Conservation (phyloP, 805 yeast species). For the Starmerella riodocensis region DNA sequence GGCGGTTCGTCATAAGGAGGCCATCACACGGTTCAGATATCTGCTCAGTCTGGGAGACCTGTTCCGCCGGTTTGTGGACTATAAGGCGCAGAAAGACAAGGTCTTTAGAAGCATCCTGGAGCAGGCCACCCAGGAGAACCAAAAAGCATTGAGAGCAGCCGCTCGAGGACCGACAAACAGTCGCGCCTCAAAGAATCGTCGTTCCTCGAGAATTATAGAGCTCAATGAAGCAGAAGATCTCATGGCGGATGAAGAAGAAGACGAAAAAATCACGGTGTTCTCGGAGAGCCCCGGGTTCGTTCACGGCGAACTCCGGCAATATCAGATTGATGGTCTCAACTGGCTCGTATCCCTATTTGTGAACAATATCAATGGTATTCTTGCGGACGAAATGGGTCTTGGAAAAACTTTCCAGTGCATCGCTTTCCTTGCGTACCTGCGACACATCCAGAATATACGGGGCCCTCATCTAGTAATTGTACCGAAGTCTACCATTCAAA, state of each 20-base stretch:
- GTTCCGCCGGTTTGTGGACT: constrained; percentile 73
- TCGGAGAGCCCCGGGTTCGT: constrained; percentile 74
- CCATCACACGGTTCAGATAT: constrained; percentile 65
- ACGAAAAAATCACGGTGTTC: constrained; percentile 44
- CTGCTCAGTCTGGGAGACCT: constrained; percentile 67
- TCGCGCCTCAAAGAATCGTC: constrained; percentile 6
- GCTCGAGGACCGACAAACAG: constrained; percentile 32
- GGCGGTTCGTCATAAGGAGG: constrained; percentile 32
- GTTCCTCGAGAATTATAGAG: constrained; percentile 3
- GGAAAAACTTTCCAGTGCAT: constrained; percentile 94
- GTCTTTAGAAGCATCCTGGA: constrained; percentile 32
- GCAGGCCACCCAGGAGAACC: constrained; percentile 22
- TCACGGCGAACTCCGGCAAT: constrained; percentile 65
- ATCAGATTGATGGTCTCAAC: constrained; percentile 88
- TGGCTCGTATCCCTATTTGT: constrained; percentile 84
- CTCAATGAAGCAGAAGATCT: constrained; percentile 34
- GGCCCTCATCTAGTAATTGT: constrained; percentile 90
- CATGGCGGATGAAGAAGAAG: constrained; percentile 11
- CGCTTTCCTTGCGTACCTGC: constrained; percentile 73
- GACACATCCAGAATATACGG: constrained; percentile 59
- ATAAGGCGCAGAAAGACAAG: constrained; percentile 64
- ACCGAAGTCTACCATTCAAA: constrained; percentile 89
- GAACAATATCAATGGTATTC: constrained; percentile 74
- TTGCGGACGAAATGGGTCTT: constrained; percentile 97
- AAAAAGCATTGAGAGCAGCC: constrained; percentile 13